These are phyloP conservation scores for Urostyla sp. DNA, from an alignment of 73 alveolate species.

Conservation along the genomic window DNA sequence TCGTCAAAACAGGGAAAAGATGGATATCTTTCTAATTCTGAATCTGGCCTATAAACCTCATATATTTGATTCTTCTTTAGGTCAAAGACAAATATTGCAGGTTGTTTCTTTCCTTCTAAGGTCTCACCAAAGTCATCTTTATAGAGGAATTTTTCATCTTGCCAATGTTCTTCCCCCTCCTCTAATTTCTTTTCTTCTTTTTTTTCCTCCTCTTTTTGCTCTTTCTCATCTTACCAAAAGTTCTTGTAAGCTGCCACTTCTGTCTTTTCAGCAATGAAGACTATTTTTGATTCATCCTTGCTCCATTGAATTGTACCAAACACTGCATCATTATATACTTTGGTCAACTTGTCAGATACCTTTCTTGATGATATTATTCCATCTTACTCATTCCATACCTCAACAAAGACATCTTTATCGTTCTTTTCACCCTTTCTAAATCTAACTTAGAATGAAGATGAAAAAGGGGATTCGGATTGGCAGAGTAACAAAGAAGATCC, in stretches of 20 bases:
- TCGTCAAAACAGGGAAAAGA: constrained; percentile 65
- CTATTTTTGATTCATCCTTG: constrained; percentile 42
- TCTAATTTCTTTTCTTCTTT: constrained; percentile 27
- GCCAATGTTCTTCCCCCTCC: constrained; percentile 5
- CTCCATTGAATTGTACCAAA: constrained; percentile 74
- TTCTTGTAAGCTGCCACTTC: constrained; percentile 42
- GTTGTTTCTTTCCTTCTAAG: constrained; percentile 28
- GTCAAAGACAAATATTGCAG: constrained; percentile 41
- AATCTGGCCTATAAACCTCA: background rate
- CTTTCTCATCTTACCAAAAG: constrained; percentile 56
- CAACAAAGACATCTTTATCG: constrained; percentile 43
- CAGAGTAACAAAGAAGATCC: background rate
- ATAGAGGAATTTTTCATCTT: constrained; percentile 33
- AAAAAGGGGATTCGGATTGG: background rate
- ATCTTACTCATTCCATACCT: constrained; percentile 31
- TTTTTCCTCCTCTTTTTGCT: constrained; percentile 32
- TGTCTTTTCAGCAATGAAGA: constrained; percentile 66
- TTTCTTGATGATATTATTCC: constrained; percentile 13
- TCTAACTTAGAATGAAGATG: constrained; percentile 13
- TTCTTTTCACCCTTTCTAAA: constrained; percentile 53
- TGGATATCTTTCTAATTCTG: background rate
- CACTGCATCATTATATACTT: constrained; percentile 58
- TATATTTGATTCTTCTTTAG: constrained; percentile 9
- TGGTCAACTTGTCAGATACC: constrained; percentile 28
- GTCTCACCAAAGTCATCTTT: constrained; percentile 68